These are phyloP conservation scores for Rutidosis leptorrhynchoides DNA, from an alignment of 129 eudicot genomes.

Conservation along the genomic window DNA sequence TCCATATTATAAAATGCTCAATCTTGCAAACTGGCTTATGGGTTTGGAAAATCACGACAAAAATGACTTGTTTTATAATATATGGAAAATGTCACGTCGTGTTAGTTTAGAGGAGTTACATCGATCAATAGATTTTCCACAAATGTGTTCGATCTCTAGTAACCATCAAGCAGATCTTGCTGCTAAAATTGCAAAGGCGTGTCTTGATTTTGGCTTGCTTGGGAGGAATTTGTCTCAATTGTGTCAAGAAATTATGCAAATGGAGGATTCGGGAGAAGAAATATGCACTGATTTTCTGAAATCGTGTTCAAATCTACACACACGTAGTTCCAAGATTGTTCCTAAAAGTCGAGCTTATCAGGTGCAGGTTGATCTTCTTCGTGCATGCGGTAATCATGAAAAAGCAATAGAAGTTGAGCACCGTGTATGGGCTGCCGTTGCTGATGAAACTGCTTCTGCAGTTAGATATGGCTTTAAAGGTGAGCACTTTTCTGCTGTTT, in stretches of 20 bases:
- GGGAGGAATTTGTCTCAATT: conserved; percentile 83
- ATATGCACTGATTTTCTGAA: conserved; percentile 54
- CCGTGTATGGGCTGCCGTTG: conserved; percentile 91
- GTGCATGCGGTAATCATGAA: conserved; percentile 57
- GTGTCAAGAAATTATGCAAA: conserved; percentile 77
- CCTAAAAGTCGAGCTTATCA: conserved; percentile 90
- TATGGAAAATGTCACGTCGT: conserved; percentile 65
- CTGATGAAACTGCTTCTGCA: conserved; percentile 97
- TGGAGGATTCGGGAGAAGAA: conserved; percentile 56
- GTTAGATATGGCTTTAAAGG: conserved; percentile 96
- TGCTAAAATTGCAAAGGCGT: conserved; percentile 63
- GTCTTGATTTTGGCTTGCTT: conserved; percentile 76
- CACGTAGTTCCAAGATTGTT: conserved; percentile 56
- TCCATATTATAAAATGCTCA: conserved; percentile 76
- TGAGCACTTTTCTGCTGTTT: conserved; percentile 19
- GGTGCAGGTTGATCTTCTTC: conserved; percentile 84
- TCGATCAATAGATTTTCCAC: conserved; percentile 75
- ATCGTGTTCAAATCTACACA: conserved; percentile 53
- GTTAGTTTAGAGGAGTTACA: conserved; percentile 91
- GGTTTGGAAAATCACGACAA: conserved; percentile 47
- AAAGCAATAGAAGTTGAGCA: conserved; percentile 54
- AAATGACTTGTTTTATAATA: conserved; percentile 31
- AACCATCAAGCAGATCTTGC: conserved; percentile 92
- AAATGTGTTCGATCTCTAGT: conserved; percentile 76
- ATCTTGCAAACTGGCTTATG: conserved; percentile 85